Evolutionary conservation across 345 rosid species (phyloP), one percentile per base, ranked within the genome.

Genomic region (Acer saccharum): DNA sequence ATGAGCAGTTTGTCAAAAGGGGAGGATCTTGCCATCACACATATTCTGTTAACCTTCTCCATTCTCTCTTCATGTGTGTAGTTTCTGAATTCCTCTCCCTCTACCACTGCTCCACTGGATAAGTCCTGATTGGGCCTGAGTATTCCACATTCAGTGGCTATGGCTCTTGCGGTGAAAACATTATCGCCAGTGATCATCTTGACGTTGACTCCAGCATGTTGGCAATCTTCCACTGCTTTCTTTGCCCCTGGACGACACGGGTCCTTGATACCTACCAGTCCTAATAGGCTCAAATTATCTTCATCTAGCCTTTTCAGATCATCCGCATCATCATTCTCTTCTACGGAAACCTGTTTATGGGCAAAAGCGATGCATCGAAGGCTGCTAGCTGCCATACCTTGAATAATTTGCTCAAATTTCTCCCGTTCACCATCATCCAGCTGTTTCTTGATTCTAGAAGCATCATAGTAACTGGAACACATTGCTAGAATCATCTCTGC

Each of bases 111-210:
- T n/a, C 72, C 89, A 0, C 0, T 68, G 10, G 21, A 69, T n/a
- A 41, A 32, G 7, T 85, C 92, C 9, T 87, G 78, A 23, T 46
- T 84, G 0, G 77, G 69, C 41, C 74, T 81, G 35, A 91, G 87
- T 74, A 92, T 94, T 68, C 94, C 97, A 50, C 97, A 92, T 76
- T 91, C 94, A 0, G 83, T 82, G 1, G 97, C 94, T 68, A 94
- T 92, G 6, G 98, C 98, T 84, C 81, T 92, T 16, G 94, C 97
- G 6, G 94, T 92, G 85, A 79, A 84, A 60, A 90, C 79, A 65
- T 92, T 91, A 62, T 91, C 98, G 0, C 98, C 96, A 0, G 97
- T 94, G 72, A 94, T 85, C 94, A 94, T 92, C 62, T 88, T 92
- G 85, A 94, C 76, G 76, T 32, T 82, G 6, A 92, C 96, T 39